Evolutionary conservation across 768 basidiomycete genomes (phyloP).

Genomic region (Psilocybe sp.): DNA sequence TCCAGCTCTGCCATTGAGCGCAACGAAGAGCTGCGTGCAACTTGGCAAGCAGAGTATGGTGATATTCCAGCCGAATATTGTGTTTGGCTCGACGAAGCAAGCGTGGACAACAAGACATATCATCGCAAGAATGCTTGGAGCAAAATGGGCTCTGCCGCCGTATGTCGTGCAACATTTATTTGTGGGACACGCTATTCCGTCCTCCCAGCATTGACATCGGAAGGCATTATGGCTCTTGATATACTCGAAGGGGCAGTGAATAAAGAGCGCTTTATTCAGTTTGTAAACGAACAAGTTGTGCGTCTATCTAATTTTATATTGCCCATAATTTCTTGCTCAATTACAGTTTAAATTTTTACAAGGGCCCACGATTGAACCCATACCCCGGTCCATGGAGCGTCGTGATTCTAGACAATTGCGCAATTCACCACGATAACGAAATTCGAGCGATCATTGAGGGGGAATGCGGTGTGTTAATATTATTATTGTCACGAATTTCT

Average conservation of each 20-base stretch:
- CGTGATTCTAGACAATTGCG: constrained; percentile 37
- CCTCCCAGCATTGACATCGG: constrained; percentile 28
- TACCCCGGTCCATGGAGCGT: constrained; percentile 33
- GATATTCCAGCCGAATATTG: too few relatives aligned
- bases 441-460: constrained; percentile 27
- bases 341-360: constrained; percentile 1
- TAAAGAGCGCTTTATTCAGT: constrained; percentile 18
- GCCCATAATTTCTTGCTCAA: background rate
- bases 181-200: constrained; percentile 28
- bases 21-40: background rate
- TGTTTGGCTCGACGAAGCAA: constrained; percentile 27
- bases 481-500: background rate
- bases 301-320: too few relatives aligned
- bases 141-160: constrained; percentile 16
- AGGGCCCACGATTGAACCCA: constrained; percentile 27
- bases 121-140: constrained; percentile 22
- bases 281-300: constrained; percentile 18
- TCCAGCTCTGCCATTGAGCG: background rate
- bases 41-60: background rate
- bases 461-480: constrained; percentile 20
- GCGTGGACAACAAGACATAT: constrained; percentile 23
- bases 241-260: constrained; percentile 25
- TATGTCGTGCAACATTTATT: constrained; percentile 23
- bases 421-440: constrained; percentile 38
- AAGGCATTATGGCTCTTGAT: constrained; percentile 26